Conservation (phyloP, 164 flowering plant species). For the Sextonia rubra region DNA sequence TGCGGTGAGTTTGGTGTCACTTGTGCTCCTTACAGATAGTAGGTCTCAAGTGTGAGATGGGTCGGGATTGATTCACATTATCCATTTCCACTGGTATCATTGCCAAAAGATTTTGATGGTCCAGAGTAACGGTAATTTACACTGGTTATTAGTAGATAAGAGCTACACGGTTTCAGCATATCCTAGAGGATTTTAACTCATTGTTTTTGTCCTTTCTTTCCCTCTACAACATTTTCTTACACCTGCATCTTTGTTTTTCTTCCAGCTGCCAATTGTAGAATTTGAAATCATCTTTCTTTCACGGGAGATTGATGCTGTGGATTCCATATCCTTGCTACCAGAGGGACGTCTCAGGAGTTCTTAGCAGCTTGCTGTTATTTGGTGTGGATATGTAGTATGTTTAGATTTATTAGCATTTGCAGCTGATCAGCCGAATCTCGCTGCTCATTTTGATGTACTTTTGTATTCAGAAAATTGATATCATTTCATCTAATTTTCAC, state of each 20-base stretch:
- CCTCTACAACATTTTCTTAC: neutral
- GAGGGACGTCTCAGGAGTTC: neutral
- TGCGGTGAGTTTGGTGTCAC: no score
- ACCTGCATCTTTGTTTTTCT: neutral
- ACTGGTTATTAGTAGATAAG: neutral
- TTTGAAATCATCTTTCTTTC: slow-evolving; percentile 28
- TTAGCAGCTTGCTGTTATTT: neutral
- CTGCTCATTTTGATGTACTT: no score
- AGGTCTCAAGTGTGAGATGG: no score
- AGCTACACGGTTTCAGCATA: neutral
- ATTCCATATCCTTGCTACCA: neutral
- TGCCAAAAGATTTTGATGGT: no score
- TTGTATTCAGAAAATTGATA: no score
- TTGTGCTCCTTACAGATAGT: no score
- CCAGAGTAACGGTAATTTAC: no score
- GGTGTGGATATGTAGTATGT: neutral
- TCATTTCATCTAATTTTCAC: no score
- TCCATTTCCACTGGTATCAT: no score
- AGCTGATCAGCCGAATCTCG: no score
- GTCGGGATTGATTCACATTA: no score
- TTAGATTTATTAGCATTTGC: no score
- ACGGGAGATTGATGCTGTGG: neutral
- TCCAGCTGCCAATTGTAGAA: slow-evolving; percentile 75
- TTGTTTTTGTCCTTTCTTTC: neutral
- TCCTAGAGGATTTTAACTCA: neutral